Conservation (phyloP, 2,329 filamentous ascomycete species). For the Chrysoporthe deuterocubensis region DNA sequence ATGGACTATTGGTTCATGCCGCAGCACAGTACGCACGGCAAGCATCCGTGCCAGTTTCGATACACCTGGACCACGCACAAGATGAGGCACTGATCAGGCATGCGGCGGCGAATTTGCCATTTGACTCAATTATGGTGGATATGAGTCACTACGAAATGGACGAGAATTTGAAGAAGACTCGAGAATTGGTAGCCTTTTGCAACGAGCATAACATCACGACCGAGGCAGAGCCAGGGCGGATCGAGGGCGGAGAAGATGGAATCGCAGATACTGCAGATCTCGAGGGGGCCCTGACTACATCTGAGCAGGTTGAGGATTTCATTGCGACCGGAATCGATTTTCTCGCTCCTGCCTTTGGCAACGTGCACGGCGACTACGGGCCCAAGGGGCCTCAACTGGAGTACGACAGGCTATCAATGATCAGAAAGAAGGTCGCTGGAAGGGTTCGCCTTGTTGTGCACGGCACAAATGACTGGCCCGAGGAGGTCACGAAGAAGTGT, state of each 20-base stretch:
- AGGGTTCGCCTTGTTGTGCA: constrained; percentile 52
- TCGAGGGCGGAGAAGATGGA: constrained; percentile 68
- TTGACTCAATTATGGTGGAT: constrained; percentile 76
- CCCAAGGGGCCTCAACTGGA: constrained; percentile 65
- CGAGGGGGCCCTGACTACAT: constrained; percentile 62
- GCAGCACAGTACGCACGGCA: constrained; percentile 54
- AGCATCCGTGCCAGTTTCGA: constrained; percentile 57
- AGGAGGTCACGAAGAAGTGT: constrained; percentile 49
- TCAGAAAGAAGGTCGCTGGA: constrained; percentile 49
- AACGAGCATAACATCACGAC: constrained; percentile 66
- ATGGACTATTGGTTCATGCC: constrained; percentile 54
- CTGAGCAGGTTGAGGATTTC: constrained; percentile 72
- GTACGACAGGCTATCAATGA: constrained; percentile 53
- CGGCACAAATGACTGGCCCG: constrained; percentile 51
- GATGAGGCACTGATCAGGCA: constrained; percentile 58
- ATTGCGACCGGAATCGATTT: constrained; percentile 73
- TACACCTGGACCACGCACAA: constrained; percentile 68
- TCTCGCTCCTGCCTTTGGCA: constrained; percentile 76
- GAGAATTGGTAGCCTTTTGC: constrained; percentile 65
- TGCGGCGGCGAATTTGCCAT: constrained; percentile 58
- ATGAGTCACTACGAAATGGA: constrained; percentile 73
- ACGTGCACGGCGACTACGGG: constrained; percentile 76
- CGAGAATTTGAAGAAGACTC: constrained; percentile 66
- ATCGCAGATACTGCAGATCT: constrained; percentile 62
- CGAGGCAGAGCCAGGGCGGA: constrained; percentile 69